Base-by-base conservation (phyloP, 2,329 filamentous ascomycete genomes). In the Fusarium gaditjirri region DNA sequence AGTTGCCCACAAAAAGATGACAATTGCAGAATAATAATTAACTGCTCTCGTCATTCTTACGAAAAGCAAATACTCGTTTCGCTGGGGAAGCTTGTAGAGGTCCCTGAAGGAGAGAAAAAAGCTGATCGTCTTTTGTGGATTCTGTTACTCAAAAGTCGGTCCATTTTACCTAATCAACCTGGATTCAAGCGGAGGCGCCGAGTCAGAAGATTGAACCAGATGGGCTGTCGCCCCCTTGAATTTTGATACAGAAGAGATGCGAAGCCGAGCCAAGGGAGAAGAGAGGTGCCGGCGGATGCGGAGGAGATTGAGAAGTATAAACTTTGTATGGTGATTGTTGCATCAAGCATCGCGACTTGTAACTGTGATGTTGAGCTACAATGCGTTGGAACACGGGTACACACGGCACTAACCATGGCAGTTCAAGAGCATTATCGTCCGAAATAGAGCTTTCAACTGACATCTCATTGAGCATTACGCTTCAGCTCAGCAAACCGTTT, bases 71-170 rank as follows among this genome's bases (percentile, higher is more conserved):
- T 23, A 16, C 4, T 49, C 1, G 8, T 33, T 64, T 60, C 10
- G 17, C 29, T 27, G 31, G 47, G 36, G 25, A 71, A 55, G 39
- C 49, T 41, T 31, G 38, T 33, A 35, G 35, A 46, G n/a, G 29
- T 65, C 27, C 41, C 39, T 42, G 56, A 53, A 27, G 31, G n/a
- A 19, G 12, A 49, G 35, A 49, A 57, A 57, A 47, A 54, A 52
- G 44, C 44, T 49, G 49, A 69, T 65, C 25, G 36, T 59, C 33
- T 60, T 72, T 72, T 72, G 72, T 74, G 72, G 72, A 74, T 74
- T 74, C 72, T 49, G 44, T 74, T 74, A 75, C 72, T 70, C 69
- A 74, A 58, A 71, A 73, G 31, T 74, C 69, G 69, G 65, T 72
- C 69, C 69, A 73, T 74, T 74, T 74, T 74, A 74, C 72, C 60